Evolutionary conservation across 2,329 filamentous ascomycete species (phyloP), one percentile per base, ranked within the genome.

Genomic region (Cladophialophora bantiana): DNA sequence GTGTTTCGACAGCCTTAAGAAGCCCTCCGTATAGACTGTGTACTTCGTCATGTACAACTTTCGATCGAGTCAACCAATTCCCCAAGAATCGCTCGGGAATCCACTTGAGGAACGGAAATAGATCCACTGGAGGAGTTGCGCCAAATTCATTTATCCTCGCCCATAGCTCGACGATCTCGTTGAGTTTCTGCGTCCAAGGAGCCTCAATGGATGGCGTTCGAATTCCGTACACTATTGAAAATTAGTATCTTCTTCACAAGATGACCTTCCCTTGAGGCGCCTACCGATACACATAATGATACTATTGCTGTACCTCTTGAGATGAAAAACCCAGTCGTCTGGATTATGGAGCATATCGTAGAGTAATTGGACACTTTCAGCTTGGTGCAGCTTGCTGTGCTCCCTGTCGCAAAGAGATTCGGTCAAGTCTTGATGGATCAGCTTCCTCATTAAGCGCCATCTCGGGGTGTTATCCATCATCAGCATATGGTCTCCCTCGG

Each of bases 111-210:
- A 79, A 75, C 0, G 83, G 81, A 60, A 81, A 83, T 42, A 81
- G 75, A 59, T 85, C 83, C 0, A 85, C 80, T 0, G 83, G 83
- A 0, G 83, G 83, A 0, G 81, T 84, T 6, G 78, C 79, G 0
- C 83, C 83, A 0, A 78, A 59, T 38, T 26, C 26, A 26, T 26
- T 26, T 26, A 73, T 65, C 34, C 61, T 35, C 5, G 65, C 64
- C 56, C 70, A 69, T 18, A 66, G 55, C 50, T 73, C 63, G 4
- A 64, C 58, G 12, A 69, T 38, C 4, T 69, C 66, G 38, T 62
- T 61, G 18, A 72, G 66, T 2, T 55, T 59, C 31, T 65, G 42
- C 4, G 58, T 69, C 20, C 65, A 61, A 2, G 66, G 63, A 18
- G 68, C 52, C 5, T 64, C 60, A 40, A 65, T 60, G 6, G 53